Conservation (phyloP, 495 filamentous ascomycete genomes). For the Talaromyces trachyspermus region DNA sequence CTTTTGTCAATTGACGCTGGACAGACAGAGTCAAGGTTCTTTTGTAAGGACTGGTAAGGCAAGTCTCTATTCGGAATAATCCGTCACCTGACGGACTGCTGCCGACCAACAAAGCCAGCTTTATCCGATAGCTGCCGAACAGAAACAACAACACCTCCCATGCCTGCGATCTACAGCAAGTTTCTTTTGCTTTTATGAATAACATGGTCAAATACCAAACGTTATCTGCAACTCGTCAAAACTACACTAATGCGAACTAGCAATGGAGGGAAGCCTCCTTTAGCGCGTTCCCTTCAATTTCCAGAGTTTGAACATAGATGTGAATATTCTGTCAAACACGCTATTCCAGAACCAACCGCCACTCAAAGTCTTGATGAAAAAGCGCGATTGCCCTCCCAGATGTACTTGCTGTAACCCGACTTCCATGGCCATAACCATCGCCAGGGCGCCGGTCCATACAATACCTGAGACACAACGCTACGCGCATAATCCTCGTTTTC, state of each 20-base stretch:
- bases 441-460: conserved; percentile 38
- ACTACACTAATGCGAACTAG: too few species aligned
- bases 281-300: conserved; percentile 21
- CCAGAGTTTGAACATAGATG: conserved; percentile 40
- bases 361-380: conserved; percentile 37
- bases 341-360: conserved; percentile 37
- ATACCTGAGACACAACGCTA: conserved; percentile 47
- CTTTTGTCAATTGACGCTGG: not conserved
- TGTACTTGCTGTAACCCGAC: conserved; percentile 35
- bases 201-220: too few species aligned
- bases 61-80: conserved; percentile 7
- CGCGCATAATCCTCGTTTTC: conserved; percentile 45
- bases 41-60: not conserved
- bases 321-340: conserved; percentile 31
- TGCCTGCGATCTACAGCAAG: too few species aligned
- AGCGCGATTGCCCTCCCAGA: conserved; percentile 51
- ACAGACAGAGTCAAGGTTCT: not conserved
- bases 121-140: conserved; percentile 4
- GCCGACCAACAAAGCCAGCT: not conserved
- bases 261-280: too few species aligned
- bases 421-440: conserved; percentile 46
- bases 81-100: conserved; percentile 8
- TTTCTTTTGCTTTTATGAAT: too few species aligned
- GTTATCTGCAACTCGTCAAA: too few species aligned
- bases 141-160: too few species aligned